A percentile compares a stretch with the other conserved stretches of the same genome.
These are phyloP conservation scores for Pseudopithomyces chartarum DNA, from an alignment of 2,329 filamentous ascomycete genomes.

Conservation along the genomic window DNA sequence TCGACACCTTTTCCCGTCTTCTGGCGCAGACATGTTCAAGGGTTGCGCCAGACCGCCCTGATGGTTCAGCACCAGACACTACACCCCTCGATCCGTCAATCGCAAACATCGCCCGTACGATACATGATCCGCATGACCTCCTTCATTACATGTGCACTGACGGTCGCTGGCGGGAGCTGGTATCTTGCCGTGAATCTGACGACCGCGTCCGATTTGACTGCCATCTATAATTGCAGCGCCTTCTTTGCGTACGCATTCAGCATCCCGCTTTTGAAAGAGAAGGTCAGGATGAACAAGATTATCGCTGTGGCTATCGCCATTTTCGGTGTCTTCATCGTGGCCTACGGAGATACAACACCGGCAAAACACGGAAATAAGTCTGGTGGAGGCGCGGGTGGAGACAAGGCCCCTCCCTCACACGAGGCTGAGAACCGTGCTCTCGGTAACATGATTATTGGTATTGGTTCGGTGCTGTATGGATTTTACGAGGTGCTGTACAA, in stretches of 20 bases:
- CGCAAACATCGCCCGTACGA: conserved; percentile 60
- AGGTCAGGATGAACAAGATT: conserved; percentile 81
- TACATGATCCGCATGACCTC: conserved; percentile 83
- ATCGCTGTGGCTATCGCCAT: conserved; percentile 87
- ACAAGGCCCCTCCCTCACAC: conserved; percentile 50
- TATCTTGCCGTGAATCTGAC: conserved; percentile 94
- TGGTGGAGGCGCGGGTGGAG: conserved; percentile 59
- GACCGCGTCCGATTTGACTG: conserved; percentile 89
- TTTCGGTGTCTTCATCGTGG: conserved; percentile 87
- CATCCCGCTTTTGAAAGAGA: conserved; percentile 86
- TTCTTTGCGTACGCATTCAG: conserved; percentile 99
- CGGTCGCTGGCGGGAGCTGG: conserved; percentile 90
- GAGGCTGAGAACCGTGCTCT: conserved; percentile 71
- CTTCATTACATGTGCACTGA: conserved; percentile 83
- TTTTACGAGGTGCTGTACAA: conserved; percentile 99
- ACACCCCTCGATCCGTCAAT: conserved; percentile 59
- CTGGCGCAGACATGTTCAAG: conserved; percentile 74
- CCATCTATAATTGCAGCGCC: conserved; percentile 98
- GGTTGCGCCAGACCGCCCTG: conserved; percentile 70
- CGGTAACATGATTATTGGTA: conserved; percentile 89
- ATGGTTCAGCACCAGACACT: conserved; percentile 86
- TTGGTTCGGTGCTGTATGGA: conserved; percentile 90
- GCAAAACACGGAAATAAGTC: conserved; percentile 61
- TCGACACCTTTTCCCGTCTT: conserved; percentile 81
- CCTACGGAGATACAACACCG: conserved; percentile 76